A percentile compares a stretch with the other conserved stretches of the same genome.
Evolutionary conservation across 345 rosid species (phyloP).

Genomic region (Microthlaspi erraticum): DNA sequence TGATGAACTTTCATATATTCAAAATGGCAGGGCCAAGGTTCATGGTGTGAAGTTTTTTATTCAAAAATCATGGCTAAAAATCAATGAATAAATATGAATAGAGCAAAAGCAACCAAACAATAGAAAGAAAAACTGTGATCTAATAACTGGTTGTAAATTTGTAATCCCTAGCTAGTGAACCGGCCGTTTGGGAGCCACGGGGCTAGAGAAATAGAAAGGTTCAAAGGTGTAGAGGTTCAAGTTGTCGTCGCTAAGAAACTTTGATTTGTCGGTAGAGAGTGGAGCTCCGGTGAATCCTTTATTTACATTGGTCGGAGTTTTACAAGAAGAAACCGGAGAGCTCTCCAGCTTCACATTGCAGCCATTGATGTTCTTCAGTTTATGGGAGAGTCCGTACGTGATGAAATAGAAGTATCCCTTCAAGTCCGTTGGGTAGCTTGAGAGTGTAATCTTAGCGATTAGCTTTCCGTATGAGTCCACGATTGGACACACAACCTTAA

Average conservation of each 20-base stretch:
- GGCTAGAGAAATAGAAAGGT: slow-evolving; percentile 45
- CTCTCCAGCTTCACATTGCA: slow-evolving; percentile 62
- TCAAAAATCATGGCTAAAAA: slow-evolving; percentile 1
- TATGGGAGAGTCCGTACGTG: slow-evolving; percentile 38
- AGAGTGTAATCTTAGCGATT: slow-evolving; percentile 46
- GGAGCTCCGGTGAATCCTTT: slow-evolving; percentile 56
- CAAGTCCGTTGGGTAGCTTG: slow-evolving; percentile 54
- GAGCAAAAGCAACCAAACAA: slow-evolving; percentile 7
- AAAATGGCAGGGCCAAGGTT: no score
- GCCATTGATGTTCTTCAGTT: slow-evolving; percentile 45
- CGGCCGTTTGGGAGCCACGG: slow-evolving; percentile 33
- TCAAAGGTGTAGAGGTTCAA: slow-evolving; percentile 47
- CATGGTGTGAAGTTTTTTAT: no score
- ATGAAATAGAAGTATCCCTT: slow-evolving; percentile 59
- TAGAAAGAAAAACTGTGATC: slow-evolving; percentile 5
- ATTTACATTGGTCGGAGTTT: slow-evolving; percentile 53
- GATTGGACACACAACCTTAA: slow-evolving; percentile 55
- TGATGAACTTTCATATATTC: no score
- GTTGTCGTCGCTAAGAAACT: slow-evolving; percentile 39
- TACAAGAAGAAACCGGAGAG: slow-evolving; percentile 54
- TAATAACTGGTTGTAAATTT: background rate
- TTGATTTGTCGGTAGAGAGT: slow-evolving; percentile 46
- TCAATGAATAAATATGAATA: background rate
- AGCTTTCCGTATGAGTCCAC: slow-evolving; percentile 55
- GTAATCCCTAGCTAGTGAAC: slow-evolving; percentile 28